Evolutionary conservation across 805 yeast genomes (phyloP), one percentile per base, ranked within the genome.

Genomic region (Candida gorgasii): DNA sequence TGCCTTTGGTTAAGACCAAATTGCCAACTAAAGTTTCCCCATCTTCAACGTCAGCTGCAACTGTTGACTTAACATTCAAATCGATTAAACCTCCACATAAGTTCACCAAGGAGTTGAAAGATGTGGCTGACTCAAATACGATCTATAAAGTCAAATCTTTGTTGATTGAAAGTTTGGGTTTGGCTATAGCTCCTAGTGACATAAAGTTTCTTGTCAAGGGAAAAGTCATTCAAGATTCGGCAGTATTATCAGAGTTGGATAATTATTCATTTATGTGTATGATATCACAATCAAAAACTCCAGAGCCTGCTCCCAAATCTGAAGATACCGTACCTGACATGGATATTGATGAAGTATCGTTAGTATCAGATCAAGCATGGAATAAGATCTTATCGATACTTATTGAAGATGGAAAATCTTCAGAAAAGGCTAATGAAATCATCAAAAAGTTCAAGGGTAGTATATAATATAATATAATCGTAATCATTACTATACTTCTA

Each of bases 11-110:
- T 30, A 66, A 67, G 38, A 65, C 44, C 22, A 51, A 54, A 0
- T 70, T 62, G 51, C 42, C 9, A 15, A 38, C 27, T 4, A 30
- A 29, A 30, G 15, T n/a, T 16, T 26, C 43, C 4, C 29, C 12
- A 16, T 47, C 45, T 31, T 28, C 24, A 26, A 42, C 47, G n/a
- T 36, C 27, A 17, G 33, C 8, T 4, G 27, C 26, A 8, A 32
- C 29, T 3, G 51, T 66, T 38, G 54, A 50, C 16, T 52, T 73
- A 39, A 49, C 57, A 15, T 70, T 87, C 57, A 84, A 83, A 60
- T 84, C 90, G 22, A 75, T 88, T 42, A 80, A 82, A 52, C 78
- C 84, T 4, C 95, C 95, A 5, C 62, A 50, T 55, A 86, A 82
- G 55, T 84, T 86, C 60, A 58, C 65, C 28, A 47, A 56, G 4